Evolutionary conservation across 2,329 filamentous ascomycete genomes (phyloP).

Genomic region (Fonsecaea monophora): DNA sequence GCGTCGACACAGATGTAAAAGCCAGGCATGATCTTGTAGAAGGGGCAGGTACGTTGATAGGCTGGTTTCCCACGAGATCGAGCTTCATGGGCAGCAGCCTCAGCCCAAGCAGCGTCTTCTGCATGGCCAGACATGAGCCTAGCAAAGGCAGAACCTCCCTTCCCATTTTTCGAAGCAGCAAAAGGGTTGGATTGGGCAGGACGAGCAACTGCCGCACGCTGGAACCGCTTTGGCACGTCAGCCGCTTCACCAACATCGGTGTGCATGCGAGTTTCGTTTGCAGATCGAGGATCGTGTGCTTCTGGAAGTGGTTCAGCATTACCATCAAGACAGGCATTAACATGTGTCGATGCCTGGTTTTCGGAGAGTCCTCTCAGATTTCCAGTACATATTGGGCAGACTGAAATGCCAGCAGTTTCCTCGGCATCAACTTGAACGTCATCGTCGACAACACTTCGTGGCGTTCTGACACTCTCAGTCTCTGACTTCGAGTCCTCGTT

Average conservation of each 20-base stretch:
- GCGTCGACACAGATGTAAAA: conserved; percentile 94
- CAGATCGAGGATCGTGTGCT: conserved; percentile 34
- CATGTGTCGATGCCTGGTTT: conserved; percentile 75
- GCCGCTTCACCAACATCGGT: conserved; percentile 46
- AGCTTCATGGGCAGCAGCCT: conserved; percentile 79
- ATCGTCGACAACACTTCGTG: conserved; percentile 36
- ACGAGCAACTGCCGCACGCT: conserved; percentile 72
- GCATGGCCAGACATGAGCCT: conserved; percentile 92
- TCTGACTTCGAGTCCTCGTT: conserved; percentile 64
- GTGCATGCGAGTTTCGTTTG: conserved; percentile 21
- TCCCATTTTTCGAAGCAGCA: conserved; percentile 54
- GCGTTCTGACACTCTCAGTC: conserved; percentile 35
- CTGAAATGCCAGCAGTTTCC: conserved; percentile 42
- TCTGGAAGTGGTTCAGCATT: conserved; percentile 67
- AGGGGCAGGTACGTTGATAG: conserved; percentile 89
- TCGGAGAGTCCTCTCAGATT: conserved; percentile 65
- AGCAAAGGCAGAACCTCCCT: conserved; percentile 76
- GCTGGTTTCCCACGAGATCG: conserved; percentile 82
- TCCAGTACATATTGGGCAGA: conserved; percentile 79
- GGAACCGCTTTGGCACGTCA: conserved; percentile 62
- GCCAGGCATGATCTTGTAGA: conserved; percentile 97
- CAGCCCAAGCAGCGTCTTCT: conserved; percentile 88
- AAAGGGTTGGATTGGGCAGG: conserved; percentile 85
- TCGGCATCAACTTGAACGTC: conserved; percentile 21
- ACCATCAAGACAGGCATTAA: conserved; percentile 91